Evolutionary conservation across 2,329 filamentous ascomycete species (phyloP), one percentile per base, ranked within the genome.

Genomic region (Oidium heveae): DNA sequence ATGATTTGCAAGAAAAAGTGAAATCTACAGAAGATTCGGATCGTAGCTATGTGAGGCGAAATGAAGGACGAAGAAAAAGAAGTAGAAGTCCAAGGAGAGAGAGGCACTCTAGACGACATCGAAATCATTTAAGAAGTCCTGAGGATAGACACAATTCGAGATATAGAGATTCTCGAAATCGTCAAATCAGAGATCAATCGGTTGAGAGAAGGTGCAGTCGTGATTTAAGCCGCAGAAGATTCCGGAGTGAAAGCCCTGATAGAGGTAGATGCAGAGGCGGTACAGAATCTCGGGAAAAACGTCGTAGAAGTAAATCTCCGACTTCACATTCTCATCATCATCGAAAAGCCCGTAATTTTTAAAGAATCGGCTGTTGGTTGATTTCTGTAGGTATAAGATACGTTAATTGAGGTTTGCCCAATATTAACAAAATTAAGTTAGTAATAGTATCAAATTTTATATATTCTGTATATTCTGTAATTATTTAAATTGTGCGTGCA

Each of bases 181-280:
- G 57, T 41, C 57, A 57, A 16, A 57, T 56, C 53, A 55, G 54
- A 37, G 61, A 64, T 20, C 58, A 61, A 3, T 63, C 18, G 16
- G 28, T 32, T 22, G 32, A 34, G 24, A 50, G 51, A 57, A 63
- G 60, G 54, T 58, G 59, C 41, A 66, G 62, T 58, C 56, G 55
- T 18, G 61, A 62, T 15, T 56, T 58, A 43, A 58, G 54, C 43
- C 57, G 60, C 9, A 57, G 58, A 34, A 58, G 57, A 58, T 51
- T 63, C 56, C 60, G 63, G 56, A 65, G 59, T 52, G 58, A 62
- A 55, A 65, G 64, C 55, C 59, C 61, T 8, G 61, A 65, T 22
- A 59, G 61, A 44, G 55, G 58, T n/a, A 61, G 61, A 52, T 52
- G 58, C 12, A 63, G 61, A 46, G 55, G 59, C 16, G 59, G 66